phyloP scores from a whole-genome alignment of 306 rosid genomes.

The Arachis stenosperma region DNA sequence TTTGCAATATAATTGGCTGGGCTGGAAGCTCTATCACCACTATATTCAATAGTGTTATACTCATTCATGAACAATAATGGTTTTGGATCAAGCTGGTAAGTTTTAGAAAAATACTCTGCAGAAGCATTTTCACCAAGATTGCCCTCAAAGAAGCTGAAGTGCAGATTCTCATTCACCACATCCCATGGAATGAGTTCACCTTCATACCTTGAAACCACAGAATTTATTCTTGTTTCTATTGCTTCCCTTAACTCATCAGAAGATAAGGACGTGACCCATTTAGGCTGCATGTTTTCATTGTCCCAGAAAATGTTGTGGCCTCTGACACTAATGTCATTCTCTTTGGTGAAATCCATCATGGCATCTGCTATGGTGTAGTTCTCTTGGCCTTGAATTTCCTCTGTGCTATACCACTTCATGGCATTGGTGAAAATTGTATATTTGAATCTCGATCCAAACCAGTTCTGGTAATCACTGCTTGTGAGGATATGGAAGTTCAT shows the following conservation, averaged over 20 bases:
- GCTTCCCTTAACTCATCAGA: constrained; percentile 49
- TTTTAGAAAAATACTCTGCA: constrained; percentile 43
- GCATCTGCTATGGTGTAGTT: constrained; percentile 71
- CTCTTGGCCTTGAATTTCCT: constrained; percentile 55
- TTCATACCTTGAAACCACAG: constrained; percentile 68
- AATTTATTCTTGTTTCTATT: constrained; percentile 52
- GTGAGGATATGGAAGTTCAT: constrained; percentile 61
- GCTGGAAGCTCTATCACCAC: constrained; percentile 40
- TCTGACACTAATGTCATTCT: constrained; percentile 57
- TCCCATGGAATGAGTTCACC: constrained; percentile 83
- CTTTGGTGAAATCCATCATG: constrained; percentile 57
- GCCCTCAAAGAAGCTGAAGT: constrained; percentile 67
- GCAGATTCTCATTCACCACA: constrained; percentile 78
- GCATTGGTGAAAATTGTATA: constrained; percentile 71
- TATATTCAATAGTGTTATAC: constrained; percentile 63
- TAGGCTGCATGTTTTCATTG: constrained; percentile 44
- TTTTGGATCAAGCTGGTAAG: constrained; percentile 61
- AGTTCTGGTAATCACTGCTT: constrained; percentile 55
- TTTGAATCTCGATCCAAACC: constrained; percentile 69
- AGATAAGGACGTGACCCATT: constrained; percentile 65
- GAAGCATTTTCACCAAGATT: constrained; percentile 62
- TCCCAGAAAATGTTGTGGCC: constrained; percentile 84
- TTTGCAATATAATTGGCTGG: constrained; percentile 52
- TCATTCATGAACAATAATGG: constrained; percentile 69
- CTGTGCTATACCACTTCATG: constrained; percentile 87